Evolutionary conservation across 768 basidiomycete genomes (phyloP).

Genomic region (Calocybe indica): DNA sequence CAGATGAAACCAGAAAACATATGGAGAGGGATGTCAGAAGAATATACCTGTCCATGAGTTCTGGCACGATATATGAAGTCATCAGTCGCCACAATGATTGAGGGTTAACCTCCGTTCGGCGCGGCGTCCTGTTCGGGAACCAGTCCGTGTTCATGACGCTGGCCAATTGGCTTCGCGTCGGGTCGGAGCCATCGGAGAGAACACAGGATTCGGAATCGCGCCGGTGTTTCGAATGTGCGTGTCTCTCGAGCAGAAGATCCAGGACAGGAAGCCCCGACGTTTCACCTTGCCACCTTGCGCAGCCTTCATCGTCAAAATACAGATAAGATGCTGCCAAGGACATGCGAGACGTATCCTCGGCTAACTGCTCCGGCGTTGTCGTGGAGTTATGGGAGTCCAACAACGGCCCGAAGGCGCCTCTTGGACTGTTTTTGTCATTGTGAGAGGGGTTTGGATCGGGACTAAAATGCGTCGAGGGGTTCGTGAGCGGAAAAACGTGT

Average conservation of each 20-base stretch:
- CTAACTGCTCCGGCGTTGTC: slow-evolving; percentile 35
- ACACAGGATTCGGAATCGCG: slow-evolving; percentile 16
- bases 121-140: slow-evolving; percentile 80
- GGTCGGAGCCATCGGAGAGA: slow-evolving; percentile 16
- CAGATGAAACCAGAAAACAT: no score
- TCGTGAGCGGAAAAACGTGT: slow-evolving; percentile 71
- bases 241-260: slow-evolving; percentile 74
- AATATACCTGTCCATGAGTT: slow-evolving; percentile 87
- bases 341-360: slow-evolving; percentile 56
- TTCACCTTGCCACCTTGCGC: slow-evolving; percentile 88
- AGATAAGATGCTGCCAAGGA: slow-evolving; percentile 74
- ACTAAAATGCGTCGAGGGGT: slow-evolving; percentile 75
- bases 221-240: slow-evolving; percentile 31
- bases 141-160: slow-evolving; percentile 44
- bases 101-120: slow-evolving; percentile 76
- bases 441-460: slow-evolving; percentile 32
- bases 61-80: slow-evolving; percentile 80
- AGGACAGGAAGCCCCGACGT: slow-evolving; percentile 88
- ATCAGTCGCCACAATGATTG: slow-evolving; percentile 84
- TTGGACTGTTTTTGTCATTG: slow-evolving; percentile 42
- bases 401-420: slow-evolving; percentile 32
- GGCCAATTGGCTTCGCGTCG: slow-evolving; percentile 22
- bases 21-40: slow-evolving; percentile 4
- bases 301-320: slow-evolving; percentile 84
- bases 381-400: slow-evolving; percentile 27